Conservation (phyloP, 1,284 basidiomycete genomes). For the Apiotrichum domesticum region DNA sequence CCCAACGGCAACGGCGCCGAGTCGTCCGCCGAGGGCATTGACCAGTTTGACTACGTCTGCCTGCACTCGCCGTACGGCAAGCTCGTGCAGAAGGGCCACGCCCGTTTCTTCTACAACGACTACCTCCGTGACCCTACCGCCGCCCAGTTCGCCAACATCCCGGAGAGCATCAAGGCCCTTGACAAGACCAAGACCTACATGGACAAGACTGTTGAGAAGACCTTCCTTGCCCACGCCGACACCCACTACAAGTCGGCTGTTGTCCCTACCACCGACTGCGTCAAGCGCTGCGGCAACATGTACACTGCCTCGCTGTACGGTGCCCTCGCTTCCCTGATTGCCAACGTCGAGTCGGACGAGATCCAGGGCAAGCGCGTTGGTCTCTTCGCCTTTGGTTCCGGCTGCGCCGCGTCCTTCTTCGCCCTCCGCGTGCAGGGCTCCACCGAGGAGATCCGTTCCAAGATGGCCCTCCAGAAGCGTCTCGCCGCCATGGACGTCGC, state of each 20-base stretch:
- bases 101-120: slow-evolving; percentile 68
- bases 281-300: slow-evolving; percentile 91
- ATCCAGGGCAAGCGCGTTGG: slow-evolving; percentile 69
- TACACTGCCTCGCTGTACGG: slow-evolving; percentile 97
- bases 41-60: slow-evolving; percentile 79
- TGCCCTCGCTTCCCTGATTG: slow-evolving; percentile 76
- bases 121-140: slow-evolving; percentile 73
- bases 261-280: slow-evolving; percentile 71
- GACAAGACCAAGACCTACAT: slow-evolving; percentile 69
- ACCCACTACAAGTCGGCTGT: slow-evolving; percentile 65
- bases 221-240: slow-evolving; percentile 71
- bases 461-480: slow-evolving; percentile 71
- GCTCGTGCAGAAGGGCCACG: slow-evolving; percentile 94
- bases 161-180: slow-evolving; percentile 62
- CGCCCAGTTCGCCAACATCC: slow-evolving; percentile 67
- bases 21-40: slow-evolving; percentile 53
- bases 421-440: slow-evolving; percentile 78
- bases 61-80: slow-evolving; percentile 97
- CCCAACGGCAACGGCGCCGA: slow-evolving; percentile 37
- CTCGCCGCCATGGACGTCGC: slow-evolving; percentile 84
- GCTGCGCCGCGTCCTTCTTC: slow-evolving; percentile 88
- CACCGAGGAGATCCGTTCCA: slow-evolving; percentile 68
- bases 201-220: slow-evolving; percentile 94
- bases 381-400: slow-evolving; percentile 91
- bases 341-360: slow-evolving; percentile 58